Evolutionary conservation across 2,329 filamentous ascomycete genomes (phyloP).

Genomic region (Fusarium sp.): DNA sequence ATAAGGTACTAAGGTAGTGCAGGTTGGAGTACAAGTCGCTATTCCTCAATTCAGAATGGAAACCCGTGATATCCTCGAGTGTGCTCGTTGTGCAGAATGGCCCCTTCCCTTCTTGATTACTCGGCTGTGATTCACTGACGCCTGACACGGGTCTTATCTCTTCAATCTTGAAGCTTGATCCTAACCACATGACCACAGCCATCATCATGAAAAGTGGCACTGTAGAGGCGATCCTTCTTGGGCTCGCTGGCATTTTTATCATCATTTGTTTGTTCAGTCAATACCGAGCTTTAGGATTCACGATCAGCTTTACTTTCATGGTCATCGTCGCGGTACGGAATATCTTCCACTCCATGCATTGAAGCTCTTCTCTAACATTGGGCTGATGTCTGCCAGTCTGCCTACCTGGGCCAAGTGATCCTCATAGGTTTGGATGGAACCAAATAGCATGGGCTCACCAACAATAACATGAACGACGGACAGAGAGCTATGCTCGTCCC

Average conservation of each 20-base stretch:
- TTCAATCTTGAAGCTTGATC: neutral
- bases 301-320: conserved; percentile 56
- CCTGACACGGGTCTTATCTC: too few species aligned
- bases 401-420: conserved; percentile 65
- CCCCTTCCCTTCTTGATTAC: neutral
- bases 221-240: conserved; percentile 56
- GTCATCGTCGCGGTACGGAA: conserved; percentile 56
- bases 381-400: conserved; percentile 53
- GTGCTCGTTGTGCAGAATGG: neutral
- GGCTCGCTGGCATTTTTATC: conserved; percentile 53
- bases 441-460: conserved; percentile 64
- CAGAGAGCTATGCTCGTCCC: conserved; percentile 61
- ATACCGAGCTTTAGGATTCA: conserved; percentile 53
- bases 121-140: neutral
- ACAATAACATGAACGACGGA: conserved; percentile 67
- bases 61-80: neutral
- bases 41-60: neutral
- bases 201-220: conserved; percentile 45
- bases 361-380: conserved; percentile 48
- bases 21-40: neutral
- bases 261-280: conserved; percentile 57
- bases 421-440: conserved; percentile 64
- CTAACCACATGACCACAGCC: neutral
- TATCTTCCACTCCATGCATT: conserved; percentile 60
- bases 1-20: neutral